Evolutionary conservation across 345 rosid genomes (phyloP).

Genomic region (Lumnitzera racemosa): DNA sequence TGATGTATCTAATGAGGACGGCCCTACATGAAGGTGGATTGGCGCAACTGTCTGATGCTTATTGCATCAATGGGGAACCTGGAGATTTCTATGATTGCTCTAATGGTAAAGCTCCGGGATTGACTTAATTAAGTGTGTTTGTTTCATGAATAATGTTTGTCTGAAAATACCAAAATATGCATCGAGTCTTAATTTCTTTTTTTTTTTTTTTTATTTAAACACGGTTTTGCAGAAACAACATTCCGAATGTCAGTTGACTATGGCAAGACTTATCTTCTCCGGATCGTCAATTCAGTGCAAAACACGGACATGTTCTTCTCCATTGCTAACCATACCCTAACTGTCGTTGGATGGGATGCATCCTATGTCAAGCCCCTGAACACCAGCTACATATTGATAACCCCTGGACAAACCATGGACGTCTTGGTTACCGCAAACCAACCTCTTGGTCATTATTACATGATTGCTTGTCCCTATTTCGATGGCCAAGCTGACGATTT

Average conservation of each 20-base stretch:
- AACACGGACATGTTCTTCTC: constrained; percentile 23
- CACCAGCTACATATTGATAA: constrained; percentile 12
- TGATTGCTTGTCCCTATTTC: constrained; percentile 12
- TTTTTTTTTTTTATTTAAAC: neutral
- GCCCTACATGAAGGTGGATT: constrained; percentile 15
- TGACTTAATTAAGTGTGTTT: too few species aligned
- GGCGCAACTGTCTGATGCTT: constrained; percentile 26
- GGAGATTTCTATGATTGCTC: constrained; percentile 23
- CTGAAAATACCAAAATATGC: too few species aligned
- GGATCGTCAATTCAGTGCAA: constrained; percentile 20
- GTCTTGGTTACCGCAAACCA: constrained; percentile 22
- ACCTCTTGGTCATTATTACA: constrained; percentile 19
- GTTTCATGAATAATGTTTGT: too few species aligned
- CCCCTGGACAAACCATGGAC: constrained; percentile 34
- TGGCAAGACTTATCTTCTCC: constrained; percentile 32
- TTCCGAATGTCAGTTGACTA: constrained; percentile 17
- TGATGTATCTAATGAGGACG: constrained; percentile 8
- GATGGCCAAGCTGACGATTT: constrained; percentile 11
- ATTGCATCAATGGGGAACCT: constrained; percentile 32
- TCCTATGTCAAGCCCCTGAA: constrained; percentile 21
- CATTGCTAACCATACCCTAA: constrained; percentile 23
- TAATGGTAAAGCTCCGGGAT: constrained; percentile 5
- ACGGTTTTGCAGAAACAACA: constrained; percentile 8
- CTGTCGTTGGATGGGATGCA: constrained; percentile 29
- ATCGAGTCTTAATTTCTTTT: neutral